Evolutionary conservation across 2,329 filamentous ascomycete species (phyloP), one percentile per base, ranked within the genome.

Genomic region (Aspergillus neotritici): DNA sequence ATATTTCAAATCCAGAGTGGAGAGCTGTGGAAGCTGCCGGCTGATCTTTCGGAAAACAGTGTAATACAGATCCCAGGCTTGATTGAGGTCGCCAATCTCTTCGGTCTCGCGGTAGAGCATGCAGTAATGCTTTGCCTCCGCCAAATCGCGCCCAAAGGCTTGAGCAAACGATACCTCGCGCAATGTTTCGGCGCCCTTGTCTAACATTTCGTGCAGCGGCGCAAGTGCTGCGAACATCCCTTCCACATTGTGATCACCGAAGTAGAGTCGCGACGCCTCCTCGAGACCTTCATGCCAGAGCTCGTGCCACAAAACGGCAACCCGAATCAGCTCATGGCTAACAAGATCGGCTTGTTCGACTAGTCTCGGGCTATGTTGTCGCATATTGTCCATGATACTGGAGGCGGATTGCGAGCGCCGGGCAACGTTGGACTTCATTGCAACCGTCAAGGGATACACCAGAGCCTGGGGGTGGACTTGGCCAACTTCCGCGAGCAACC

Each of bases 21-120:
- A 94, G 52, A 98, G 79, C 58, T 97, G 93, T 3, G 89, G 90
- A 37, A 98, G 72, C 67, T 99, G 94, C 49, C 91, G 81, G 37
- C 86, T 86, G 62, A 99, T 97, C 62, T 94, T 87, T 48, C 90
- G 83, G 80, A 98, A 98, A 1, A 97, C 93, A 53, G 94, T 89
- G 68, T 98, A 98, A 69, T 99, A 99, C 11, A 98, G 79, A 67
- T 99, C 94, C 93, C 93, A 99, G 5, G 93, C 93, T 67, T 95
- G 89, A 61, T 97, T 98, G 35, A 98, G 79, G 63, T 99, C 94
- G 37, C 87, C 91, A 48, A 93, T 82, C 60, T 98, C 93, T 39
- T 83, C 78, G n/a, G 87, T 93, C 32, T 82, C 80, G 57, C 87
- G 84, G 68, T 94, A 98, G 41, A 94, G 87, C 49, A 87, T 83